Evolutionary conservation across 768 basidiomycete species (phyloP).

Genomic region (Omphalotus guepiniiformis): DNA sequence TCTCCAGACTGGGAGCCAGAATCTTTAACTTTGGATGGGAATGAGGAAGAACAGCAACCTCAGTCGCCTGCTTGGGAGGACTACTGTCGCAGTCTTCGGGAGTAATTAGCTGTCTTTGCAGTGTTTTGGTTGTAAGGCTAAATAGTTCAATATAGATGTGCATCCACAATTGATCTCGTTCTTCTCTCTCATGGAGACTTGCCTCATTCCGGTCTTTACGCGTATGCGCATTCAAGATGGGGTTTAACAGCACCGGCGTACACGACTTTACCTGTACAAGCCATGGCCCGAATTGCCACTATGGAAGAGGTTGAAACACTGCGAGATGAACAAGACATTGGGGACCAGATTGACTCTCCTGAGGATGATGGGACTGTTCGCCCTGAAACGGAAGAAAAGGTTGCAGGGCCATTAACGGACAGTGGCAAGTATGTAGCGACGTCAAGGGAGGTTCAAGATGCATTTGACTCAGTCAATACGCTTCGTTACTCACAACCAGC

Average conservation of each 20-base stretch:
- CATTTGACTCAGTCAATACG: constrained; percentile 88
- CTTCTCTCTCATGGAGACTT: constrained; percentile 93
- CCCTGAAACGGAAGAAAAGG: constrained; percentile 21
- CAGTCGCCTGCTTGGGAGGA: constrained; percentile 47
- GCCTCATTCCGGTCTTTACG: constrained; percentile 84
- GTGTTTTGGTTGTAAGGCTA: constrained; percentile 8
- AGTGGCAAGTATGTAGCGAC: constrained; percentile 71
- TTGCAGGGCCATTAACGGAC: constrained; percentile 21
- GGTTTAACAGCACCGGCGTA: constrained; percentile 88
- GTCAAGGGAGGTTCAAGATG: constrained; percentile 81
- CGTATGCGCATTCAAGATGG: constrained; percentile 88
- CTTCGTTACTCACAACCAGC: constrained; percentile 94
- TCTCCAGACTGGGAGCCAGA: constrained; percentile 84
- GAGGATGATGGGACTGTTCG: constrained; percentile 25
- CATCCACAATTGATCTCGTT: constrained; percentile 83
- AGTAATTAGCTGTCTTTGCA: constrained; percentile 42
- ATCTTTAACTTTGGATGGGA: too few relatives aligned
- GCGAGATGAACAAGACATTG: constrained; percentile 68
- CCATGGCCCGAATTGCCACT: constrained; percentile 90
- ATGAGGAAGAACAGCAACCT: constrained; percentile 25
- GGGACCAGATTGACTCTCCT: constrained; percentile 31
- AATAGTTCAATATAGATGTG: constrained; percentile 42
- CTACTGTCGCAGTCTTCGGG: constrained; percentile 63
- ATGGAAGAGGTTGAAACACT: constrained; percentile 85
- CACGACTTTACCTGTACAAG: constrained; percentile 91